Evolutionary conservation across 805 yeast genomes (phyloP).

Genomic region (Candida methanosorbosa): DNA sequence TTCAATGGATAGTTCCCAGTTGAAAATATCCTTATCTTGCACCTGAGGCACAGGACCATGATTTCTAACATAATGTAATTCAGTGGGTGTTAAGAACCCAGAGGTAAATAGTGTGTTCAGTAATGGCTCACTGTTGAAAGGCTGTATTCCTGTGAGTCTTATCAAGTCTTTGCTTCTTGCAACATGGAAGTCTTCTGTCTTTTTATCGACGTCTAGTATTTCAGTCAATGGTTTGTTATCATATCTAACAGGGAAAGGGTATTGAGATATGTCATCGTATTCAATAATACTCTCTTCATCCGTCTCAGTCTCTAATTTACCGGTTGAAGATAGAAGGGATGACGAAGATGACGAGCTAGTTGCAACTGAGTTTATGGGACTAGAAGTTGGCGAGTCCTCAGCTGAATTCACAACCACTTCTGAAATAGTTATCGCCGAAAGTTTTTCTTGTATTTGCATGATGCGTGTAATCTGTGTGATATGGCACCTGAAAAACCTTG

Average conservation of each 20-base stretch:
- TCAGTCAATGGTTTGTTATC: conserved; percentile 8
- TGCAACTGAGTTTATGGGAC: no score
- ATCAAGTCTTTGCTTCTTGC: conserved; percentile 21
- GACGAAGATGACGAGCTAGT: not conserved
- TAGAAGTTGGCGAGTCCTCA: no score
- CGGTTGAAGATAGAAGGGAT: no score
- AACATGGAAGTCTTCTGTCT: conserved; percentile 23
- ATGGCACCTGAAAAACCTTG: no score
- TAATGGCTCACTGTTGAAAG: conserved; percentile 26
- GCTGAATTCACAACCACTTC: no score
- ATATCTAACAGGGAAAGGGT: conserved; percentile 12
- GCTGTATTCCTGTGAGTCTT: conserved; percentile 25
- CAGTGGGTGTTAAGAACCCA: conserved; percentile 25
- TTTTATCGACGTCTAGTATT: conserved; percentile 16
- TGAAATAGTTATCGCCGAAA: no score
- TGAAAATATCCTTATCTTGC: conserved; percentile 11
- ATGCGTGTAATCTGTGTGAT: no score
- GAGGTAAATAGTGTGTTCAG: conserved; percentile 16
- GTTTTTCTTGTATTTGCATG: no score
- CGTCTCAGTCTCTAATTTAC: no score
- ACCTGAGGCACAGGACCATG: conserved; percentile 25
- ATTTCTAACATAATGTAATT: conserved; percentile 26
- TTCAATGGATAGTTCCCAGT: conserved; percentile 21
- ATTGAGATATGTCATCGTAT: not conserved
- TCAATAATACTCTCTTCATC: not conserved